Conservation (phyloP, 2,329 filamentous ascomycete genomes). For the Aschersonia sp. region DNA sequence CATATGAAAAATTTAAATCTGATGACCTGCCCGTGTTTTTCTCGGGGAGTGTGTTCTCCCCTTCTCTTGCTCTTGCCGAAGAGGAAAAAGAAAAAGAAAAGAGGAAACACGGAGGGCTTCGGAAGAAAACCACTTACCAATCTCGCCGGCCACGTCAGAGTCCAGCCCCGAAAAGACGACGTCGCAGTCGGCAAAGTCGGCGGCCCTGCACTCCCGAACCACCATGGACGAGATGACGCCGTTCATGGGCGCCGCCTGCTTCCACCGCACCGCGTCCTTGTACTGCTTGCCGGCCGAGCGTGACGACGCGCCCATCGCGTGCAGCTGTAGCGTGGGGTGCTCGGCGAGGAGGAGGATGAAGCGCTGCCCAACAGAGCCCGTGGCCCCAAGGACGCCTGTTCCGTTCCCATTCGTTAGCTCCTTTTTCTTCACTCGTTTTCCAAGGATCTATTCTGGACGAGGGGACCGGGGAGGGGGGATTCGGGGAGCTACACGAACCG, state of each 20-base stretch:
- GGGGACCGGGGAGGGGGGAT: slow-evolving; percentile 1
- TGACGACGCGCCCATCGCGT: slow-evolving; percentile 79
- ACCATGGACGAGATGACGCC: slow-evolving; percentile 59
- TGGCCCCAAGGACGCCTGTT: slow-evolving; percentile 69
- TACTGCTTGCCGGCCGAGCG: slow-evolving; percentile 88
- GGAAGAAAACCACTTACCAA: slow-evolving; percentile 43
- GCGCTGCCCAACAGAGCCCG: slow-evolving; percentile 86
- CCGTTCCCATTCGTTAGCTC: too few species aligned
- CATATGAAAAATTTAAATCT: too few species aligned
- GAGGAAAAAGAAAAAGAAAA: not conserved
- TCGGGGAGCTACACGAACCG: slow-evolving; percentile 24
- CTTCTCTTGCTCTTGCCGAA: not conserved
- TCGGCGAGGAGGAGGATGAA: slow-evolving; percentile 85
- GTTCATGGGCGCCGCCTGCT: slow-evolving; percentile 75
- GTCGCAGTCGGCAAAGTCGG: slow-evolving; percentile 79
- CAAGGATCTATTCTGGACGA: not conserved
- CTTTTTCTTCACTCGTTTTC: not conserved
- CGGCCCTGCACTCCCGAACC: slow-evolving; percentile 70
- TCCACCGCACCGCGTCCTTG: slow-evolving; percentile 88
- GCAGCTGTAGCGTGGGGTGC: slow-evolving; percentile 75
- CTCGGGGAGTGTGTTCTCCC: slow-evolving; percentile 1
- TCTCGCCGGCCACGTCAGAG: slow-evolving; percentile 80
- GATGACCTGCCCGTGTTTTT: not conserved
- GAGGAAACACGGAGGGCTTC: not conserved
- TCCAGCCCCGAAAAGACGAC: slow-evolving; percentile 88